Conservation (phyloP, 345 rosid genomes). For the Euclidium syriacum region DNA sequence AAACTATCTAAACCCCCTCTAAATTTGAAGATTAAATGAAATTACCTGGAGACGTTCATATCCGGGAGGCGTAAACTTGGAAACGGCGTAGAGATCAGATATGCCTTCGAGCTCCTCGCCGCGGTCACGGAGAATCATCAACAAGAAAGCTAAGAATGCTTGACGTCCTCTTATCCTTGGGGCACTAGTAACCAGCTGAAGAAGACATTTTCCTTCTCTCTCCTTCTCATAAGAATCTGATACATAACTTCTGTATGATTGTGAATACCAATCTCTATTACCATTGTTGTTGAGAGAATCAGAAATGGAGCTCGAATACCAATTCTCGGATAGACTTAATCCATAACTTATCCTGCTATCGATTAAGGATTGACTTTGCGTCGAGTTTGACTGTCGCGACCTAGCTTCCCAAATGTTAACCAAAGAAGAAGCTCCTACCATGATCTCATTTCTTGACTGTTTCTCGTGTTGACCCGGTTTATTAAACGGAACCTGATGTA, state of each 20-base stretch:
- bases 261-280: slow-evolving; percentile 32
- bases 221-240: slow-evolving; percentile 38
- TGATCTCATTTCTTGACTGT: slow-evolving; percentile 10
- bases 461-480: slow-evolving; percentile 9
- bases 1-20: background rate
- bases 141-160: slow-evolving; percentile 50
- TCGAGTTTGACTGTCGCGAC: slow-evolving; percentile 34
- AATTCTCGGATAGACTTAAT: background rate
- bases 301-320: slow-evolving; percentile 30
- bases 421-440: slow-evolving; percentile 62
- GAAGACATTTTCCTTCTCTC: slow-evolving; percentile 30
- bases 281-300: background rate
- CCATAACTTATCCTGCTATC: background rate
- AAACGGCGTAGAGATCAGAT: slow-evolving; percentile 36
- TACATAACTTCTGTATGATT: slow-evolving; percentile 17
- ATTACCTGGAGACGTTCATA: slow-evolving; percentile 63
- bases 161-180: slow-evolving; percentile 61
- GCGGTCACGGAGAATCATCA: slow-evolving; percentile 45
- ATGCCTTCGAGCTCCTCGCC: slow-evolving; percentile 40
- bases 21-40: background rate
- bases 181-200: slow-evolving; percentile 29
- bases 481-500: background rate
- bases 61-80: slow-evolving; percentile 58
- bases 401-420: slow-evolving; percentile 87
- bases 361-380: slow-evolving; percentile 5